phyloP scores from a whole-genome alignment of 2,329 filamentous ascomycete genomes.

The Cytospora mali region DNA sequence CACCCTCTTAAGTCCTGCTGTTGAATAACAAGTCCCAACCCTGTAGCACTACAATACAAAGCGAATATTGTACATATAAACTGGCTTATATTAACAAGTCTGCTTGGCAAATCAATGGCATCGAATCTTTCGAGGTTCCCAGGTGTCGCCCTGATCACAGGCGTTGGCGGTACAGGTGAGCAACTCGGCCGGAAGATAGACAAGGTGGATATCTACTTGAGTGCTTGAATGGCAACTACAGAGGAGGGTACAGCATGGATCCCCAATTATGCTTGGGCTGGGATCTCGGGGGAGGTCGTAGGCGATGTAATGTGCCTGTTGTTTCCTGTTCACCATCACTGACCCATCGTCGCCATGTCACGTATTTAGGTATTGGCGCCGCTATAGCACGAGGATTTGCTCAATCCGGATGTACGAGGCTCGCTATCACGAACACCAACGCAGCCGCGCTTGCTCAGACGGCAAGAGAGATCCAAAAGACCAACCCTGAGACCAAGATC shows the following conservation, averaged over 20 bases:
- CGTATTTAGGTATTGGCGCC: slow-evolving; percentile 58
- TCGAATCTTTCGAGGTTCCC: slow-evolving; percentile 24
- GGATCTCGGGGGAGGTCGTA: not conserved
- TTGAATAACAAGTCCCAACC: not conserved
- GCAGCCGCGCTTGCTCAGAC: slow-evolving; percentile 42
- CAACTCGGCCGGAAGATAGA: not conserved
- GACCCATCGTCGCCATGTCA: not conserved
- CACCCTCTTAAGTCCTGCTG: not conserved
- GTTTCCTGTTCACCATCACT: not conserved
- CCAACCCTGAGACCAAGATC: slow-evolving; percentile 41
- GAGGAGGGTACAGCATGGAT: not conserved
- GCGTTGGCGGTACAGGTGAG: slow-evolving; percentile 50
- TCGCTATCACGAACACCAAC: slow-evolving; percentile 59
- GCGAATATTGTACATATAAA: too few relatives aligned
- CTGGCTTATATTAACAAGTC: not conserved
- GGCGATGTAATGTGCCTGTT: too few relatives aligned
- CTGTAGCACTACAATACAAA: too few relatives aligned
- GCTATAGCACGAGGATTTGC: slow-evolving; percentile 56
- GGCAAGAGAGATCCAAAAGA: slow-evolving; percentile 36
- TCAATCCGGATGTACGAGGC: slow-evolving; percentile 49
- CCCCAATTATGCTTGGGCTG: too few relatives aligned
- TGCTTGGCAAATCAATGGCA: not conserved
- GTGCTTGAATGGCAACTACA: not conserved
- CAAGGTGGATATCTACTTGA: too few relatives aligned
- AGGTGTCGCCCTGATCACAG: slow-evolving; percentile 45